These are phyloP conservation scores for Kuraishia capsulata DNA, from an alignment of 805 yeast species.

Conservation along the genomic window DNA sequence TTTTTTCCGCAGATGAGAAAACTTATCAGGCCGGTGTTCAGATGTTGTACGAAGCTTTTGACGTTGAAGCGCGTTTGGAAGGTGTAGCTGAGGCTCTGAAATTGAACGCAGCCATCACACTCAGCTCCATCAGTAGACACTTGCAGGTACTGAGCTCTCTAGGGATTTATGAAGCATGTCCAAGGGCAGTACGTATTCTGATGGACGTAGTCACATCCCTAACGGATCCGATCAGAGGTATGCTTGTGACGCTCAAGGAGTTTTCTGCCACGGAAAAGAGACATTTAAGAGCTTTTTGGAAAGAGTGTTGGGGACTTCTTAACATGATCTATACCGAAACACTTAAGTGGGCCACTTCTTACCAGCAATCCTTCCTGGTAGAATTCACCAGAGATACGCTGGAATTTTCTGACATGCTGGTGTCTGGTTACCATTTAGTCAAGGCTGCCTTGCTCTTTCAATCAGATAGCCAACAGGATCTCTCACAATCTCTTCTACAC, in stretches of 20 bases:
- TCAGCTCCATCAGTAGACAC: slow-evolving; percentile 39
- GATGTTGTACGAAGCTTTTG: slow-evolving; percentile 66
- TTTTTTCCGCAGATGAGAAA: slow-evolving; percentile 50
- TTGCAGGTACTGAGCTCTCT: slow-evolving; percentile 34
- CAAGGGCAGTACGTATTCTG: slow-evolving; percentile 61
- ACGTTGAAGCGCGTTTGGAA: slow-evolving; percentile 72
- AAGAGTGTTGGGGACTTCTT: slow-evolving; percentile 60
- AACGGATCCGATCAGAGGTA: slow-evolving; percentile 59
- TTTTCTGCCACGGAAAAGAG: slow-evolving; percentile 5
- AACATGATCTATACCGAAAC: slow-evolving; percentile 61
- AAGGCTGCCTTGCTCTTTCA: slow-evolving; percentile 4
- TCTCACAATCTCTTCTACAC: slow-evolving; percentile 29
- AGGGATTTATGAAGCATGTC: slow-evolving; percentile 61
- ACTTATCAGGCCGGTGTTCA: slow-evolving; percentile 65
- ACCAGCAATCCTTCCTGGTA: slow-evolving; percentile 45
- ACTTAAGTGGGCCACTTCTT: slow-evolving; percentile 63
- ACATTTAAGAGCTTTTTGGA: slow-evolving; percentile 49
- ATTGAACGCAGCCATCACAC: slow-evolving; percentile 30
- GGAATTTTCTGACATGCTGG: slow-evolving; percentile 61
- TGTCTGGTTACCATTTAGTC: slow-evolving; percentile 46
- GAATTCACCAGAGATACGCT: slow-evolving; percentile 84
- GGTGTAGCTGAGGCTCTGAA: slow-evolving; percentile 51
- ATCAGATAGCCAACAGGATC: slow-evolving; percentile 1
- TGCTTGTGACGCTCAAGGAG: slow-evolving; percentile 17
- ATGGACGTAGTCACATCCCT: slow-evolving; percentile 64